Evolutionary conservation across 2,329 filamentous ascomycete genomes (phyloP), one percentile per base, ranked within the genome.

Genomic region (Cladorrhinum sp.): DNA sequence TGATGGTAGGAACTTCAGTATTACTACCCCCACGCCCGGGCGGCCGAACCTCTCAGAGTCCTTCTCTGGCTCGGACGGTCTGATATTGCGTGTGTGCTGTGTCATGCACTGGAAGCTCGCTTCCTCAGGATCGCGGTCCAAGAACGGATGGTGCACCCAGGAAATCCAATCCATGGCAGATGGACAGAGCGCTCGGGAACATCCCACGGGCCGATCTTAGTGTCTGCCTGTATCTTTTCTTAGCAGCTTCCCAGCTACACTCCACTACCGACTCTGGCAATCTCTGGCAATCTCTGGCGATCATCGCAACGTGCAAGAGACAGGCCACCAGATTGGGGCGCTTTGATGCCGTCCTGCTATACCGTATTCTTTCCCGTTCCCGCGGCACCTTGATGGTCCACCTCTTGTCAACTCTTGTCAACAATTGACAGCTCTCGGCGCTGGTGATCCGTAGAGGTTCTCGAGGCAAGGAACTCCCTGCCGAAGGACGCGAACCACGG

Each of bases 91-190:
- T 28, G 30, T 55, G 18, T 49, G 16, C 49, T 48, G 46, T 55
- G 60, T 58, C 50, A 54, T 26, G 55, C 55, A 58, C 33, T 50
- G 46, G 30, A 50, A 55, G 28, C 50, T 42, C 39, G 59, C 33
- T 36, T 36, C 33, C 33, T 36, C 33, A 36, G 14, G 33, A 52
- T 55, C 55, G 18, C 21, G 39, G 52, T 48, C 46, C 52, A 39
- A 51, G 57, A 42, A 46, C 58, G 61, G 61, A 61, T 63, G 58
- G 55, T 54, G 61, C 61, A 60, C 61, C 61, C 51, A 56, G 55
- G 16, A 23, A 54, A 48, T 39, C 20, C n/a, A n/a, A n/a, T n/a
- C n/a, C 21, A 39, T 28, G 28, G 33, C 42, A 57, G 58, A 20
- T 50, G 7, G 16, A 46, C 16, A 16, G 16, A 3, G 33, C 33